phyloP scores from a whole-genome alignment of 2,329 filamentous ascomycete species.

The Aspergillus niger region DNA sequence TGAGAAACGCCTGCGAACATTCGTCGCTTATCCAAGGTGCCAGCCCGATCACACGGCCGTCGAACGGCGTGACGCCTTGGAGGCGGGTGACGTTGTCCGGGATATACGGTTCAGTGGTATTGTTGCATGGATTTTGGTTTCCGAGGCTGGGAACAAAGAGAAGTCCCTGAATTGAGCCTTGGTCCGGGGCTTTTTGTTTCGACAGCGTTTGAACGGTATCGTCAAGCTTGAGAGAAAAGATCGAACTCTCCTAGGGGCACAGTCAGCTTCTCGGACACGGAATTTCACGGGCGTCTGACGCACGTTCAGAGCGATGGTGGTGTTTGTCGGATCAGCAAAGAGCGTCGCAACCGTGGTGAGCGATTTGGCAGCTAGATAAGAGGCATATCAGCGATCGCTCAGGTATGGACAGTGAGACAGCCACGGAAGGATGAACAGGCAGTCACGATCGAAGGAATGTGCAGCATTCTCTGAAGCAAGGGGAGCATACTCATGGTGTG shows the following conservation, averaged over 20 bases:
- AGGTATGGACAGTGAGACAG: not conserved
- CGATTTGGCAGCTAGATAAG: constrained; percentile 26
- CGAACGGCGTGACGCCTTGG: constrained; percentile 63
- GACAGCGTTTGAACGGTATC: constrained; percentile 75
- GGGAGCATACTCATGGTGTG: constrained; percentile 6
- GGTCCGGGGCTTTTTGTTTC: constrained; percentile 62
- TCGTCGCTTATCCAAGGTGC: constrained; percentile 79
- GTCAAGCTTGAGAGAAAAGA: constrained; percentile 41
- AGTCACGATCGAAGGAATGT: constrained; percentile 6
- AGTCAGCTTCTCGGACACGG: not conserved
- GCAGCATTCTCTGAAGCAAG: not conserved
- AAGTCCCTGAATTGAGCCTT: constrained; percentile 71
- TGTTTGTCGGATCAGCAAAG: constrained; percentile 38
- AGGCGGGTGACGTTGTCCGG: constrained; percentile 74
- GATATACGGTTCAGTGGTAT: constrained; percentile 65
- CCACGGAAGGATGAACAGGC: too few relatives aligned
- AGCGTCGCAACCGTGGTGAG: constrained; percentile 37
- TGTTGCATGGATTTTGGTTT: constrained; percentile 61
- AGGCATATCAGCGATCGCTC: constrained; percentile 17
- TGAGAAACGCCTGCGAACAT: constrained; percentile 74
- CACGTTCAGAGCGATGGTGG: constrained; percentile 40
- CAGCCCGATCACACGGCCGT: constrained; percentile 76
- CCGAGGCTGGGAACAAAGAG: constrained; percentile 79
- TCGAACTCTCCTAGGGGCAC: constrained; percentile 31
- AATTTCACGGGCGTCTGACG: constrained; percentile 14